Base-by-base conservation (phyloP, 371 early-diverging fungal species). In the Encephalitozoon romaleae region DNA sequence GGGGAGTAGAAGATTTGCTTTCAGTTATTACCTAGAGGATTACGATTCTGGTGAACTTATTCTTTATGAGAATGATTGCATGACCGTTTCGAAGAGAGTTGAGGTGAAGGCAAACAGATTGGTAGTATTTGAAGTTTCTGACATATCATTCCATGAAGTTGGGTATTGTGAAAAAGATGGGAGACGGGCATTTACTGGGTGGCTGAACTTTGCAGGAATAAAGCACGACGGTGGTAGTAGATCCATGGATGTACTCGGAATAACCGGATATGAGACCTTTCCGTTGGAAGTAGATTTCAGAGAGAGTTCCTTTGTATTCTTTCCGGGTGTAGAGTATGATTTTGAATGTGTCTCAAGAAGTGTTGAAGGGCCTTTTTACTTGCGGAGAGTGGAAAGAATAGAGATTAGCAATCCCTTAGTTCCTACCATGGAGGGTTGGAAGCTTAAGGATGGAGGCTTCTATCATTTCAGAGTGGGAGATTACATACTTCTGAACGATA, bases 101-200 rank as follows among this genome's bases (percentile, higher is more conserved):
- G 63, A 59, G 18, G 74, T 83, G 39, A 74, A 41, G 12, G 54
- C 51, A 21, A 86, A 86, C 71, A 66, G 80, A 59, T 52, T 86
- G 9, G 83, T 83, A 26, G 72, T 86, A 4, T 86, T 86, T 81
- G 78, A 84, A 75, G 86, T 86, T 0, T 84, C 80, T 25, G 47
- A 34, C 23, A 63, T 52, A n/a, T 82, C 82, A 11, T 86, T 71
- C 28, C 86, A 86, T 53, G 86, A 86, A 45, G 86, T 86, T 38
- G 74, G 72, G 21, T 72, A 63, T 21, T 76, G 76, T 41, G 32
- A 43, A 11, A 47, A 39, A 0, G 72, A 70, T 55, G 72, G 72
- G 9, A 75, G 86, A 76, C 75, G 69, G 41, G 83, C 86, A 11
- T 65, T 86, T 15, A 83, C 83, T 28, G 86, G 86, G 23, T 86